Percentiles rank a stretch among this genome's conserved stretches.
These are phyloP conservation scores for Corynascus novoguineensis DNA, from an alignment of 495 filamentous ascomycete species.

Conservation along the genomic window DNA sequence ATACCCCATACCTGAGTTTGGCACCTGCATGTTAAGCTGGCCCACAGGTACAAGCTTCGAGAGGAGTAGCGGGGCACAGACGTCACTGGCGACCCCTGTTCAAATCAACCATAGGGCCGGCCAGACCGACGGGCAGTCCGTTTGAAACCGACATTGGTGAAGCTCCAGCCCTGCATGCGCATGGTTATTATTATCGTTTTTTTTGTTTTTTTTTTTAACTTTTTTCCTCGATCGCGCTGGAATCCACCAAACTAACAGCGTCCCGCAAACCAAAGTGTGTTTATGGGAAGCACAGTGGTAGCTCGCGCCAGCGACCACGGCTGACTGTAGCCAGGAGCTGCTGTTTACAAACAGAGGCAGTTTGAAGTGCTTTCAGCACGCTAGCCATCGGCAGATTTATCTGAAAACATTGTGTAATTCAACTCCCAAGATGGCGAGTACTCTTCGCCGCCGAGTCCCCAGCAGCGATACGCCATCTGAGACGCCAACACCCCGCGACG, in stretches of 20 bases:
- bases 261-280: background rate
- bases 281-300: background rate
- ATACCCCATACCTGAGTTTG: too few relatives aligned
- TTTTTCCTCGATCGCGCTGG: background rate
- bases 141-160: background rate
- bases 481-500: slow-evolving; percentile 34
- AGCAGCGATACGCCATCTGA: slow-evolving; percentile 30
- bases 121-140: background rate
- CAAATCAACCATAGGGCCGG: background rate
- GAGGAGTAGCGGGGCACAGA: background rate
- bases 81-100: background rate
- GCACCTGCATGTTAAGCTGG: too few relatives aligned
- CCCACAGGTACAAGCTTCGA: too few relatives aligned
- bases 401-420: background rate
- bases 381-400: background rate
- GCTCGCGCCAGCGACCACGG: background rate
- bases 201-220: too few relatives aligned
- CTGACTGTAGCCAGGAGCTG: background rate
- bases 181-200: too few relatives aligned
- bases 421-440: slow-evolving; percentile 35
- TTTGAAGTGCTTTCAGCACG: too few relatives aligned
- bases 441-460: slow-evolving; percentile 45
- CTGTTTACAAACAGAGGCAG: too few relatives aligned
- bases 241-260: background rate
- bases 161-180: background rate